These are phyloP conservation scores for Piloderma croceum DNA, from an alignment of 768 basidiomycete genomes.

Conservation along the genomic window DNA sequence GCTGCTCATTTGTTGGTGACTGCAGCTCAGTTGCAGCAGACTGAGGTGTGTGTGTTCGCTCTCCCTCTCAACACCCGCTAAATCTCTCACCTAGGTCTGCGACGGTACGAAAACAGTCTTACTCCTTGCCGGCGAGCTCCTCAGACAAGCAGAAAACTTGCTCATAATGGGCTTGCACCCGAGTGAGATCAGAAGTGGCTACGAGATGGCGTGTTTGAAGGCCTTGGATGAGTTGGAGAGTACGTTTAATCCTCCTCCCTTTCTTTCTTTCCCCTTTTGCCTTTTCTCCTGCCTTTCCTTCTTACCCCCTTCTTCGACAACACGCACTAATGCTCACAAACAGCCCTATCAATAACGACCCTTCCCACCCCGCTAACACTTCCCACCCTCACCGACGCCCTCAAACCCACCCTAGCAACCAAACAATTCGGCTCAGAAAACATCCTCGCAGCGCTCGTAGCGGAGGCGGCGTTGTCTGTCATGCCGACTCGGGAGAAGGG, in stretches of 20 bases:
- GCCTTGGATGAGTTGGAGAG: slow-evolving; percentile 86
- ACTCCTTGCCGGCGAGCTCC: slow-evolving; percentile 90
- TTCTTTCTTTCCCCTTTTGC: slow-evolving; percentile 11
- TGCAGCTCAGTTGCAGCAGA: slow-evolving; percentile 94
- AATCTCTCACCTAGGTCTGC: too few species aligned
- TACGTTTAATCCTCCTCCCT: slow-evolving; percentile 36
- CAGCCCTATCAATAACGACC: slow-evolving; percentile 68
- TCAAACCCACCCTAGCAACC: slow-evolving; percentile 90
- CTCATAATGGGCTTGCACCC: slow-evolving; percentile 97
- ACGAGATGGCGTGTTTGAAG: slow-evolving; percentile 84
- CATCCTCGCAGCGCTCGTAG: slow-evolving; percentile 72
- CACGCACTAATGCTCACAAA: too few species aligned
- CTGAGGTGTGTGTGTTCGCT: slow-evolving; percentile 86
- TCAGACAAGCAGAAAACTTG: slow-evolving; percentile 89
- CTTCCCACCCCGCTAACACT: slow-evolving; percentile 70
- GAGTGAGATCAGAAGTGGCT: slow-evolving; percentile 91
- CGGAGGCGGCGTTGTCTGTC: slow-evolving; percentile 87
- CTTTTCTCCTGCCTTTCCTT: too few species aligned
- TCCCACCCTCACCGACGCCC: slow-evolving; percentile 63
- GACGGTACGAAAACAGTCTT: slow-evolving; percentile 95
- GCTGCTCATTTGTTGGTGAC: slow-evolving; percentile 99
- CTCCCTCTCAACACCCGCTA: too few species aligned
- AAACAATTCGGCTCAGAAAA: slow-evolving; percentile 97
- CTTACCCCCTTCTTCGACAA: too few species aligned
- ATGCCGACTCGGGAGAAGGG: slow-evolving; percentile 92